Percentiles rank a stretch among this genome's conserved stretches.
These are phyloP conservation scores for Fraxinus platypoda DNA, from an alignment of 305 asterid species.

Conservation along the genomic window DNA sequence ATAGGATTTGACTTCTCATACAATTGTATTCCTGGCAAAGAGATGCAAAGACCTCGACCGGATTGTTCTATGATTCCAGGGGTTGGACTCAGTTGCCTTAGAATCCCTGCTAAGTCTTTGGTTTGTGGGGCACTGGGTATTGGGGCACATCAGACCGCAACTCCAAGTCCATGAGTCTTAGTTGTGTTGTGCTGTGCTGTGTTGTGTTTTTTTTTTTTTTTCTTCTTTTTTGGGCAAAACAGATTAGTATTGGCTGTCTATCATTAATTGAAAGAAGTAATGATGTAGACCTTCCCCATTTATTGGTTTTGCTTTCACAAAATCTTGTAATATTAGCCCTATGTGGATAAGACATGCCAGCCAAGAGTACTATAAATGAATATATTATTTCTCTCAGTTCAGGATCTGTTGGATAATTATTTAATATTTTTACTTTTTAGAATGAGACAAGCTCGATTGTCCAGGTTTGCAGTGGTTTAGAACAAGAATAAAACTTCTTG, in stretches of 20 bases:
- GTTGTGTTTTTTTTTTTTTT: neutral
- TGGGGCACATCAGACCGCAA: neutral
- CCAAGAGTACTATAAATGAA: neutral
- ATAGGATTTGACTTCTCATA: slow-evolving; percentile 69
- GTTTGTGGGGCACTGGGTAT: slow-evolving; percentile 48
- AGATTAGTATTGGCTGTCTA: slow-evolving; percentile 25
- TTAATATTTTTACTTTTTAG: neutral
- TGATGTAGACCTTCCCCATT: slow-evolving; percentile 13
- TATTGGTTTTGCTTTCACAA: slow-evolving; percentile 8
- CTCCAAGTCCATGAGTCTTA: slow-evolving; percentile 8
- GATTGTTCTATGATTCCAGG: slow-evolving; percentile 69
- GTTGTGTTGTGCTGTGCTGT: neutral
- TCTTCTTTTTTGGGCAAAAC: neutral
- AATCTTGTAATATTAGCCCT: slow-evolving; percentile 7
- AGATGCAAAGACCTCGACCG: slow-evolving; percentile 69
- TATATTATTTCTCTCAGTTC: neutral
- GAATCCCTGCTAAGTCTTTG: slow-evolving; percentile 60
- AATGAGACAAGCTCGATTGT: neutral
- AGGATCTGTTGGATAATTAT: neutral
- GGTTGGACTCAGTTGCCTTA: slow-evolving; percentile 62
- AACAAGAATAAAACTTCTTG: no score
- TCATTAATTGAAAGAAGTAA: slow-evolving; percentile 21
- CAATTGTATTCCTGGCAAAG: slow-evolving; percentile 72
- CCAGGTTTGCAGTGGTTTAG: neutral
- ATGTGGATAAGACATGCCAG: slow-evolving; percentile 6